Percentiles rank a stretch among this genome's conserved stretches.
phyloP scores from a whole-genome alignment of 352 stramenopile genomes.

The Globisporangium cylindrosporum region DNA sequence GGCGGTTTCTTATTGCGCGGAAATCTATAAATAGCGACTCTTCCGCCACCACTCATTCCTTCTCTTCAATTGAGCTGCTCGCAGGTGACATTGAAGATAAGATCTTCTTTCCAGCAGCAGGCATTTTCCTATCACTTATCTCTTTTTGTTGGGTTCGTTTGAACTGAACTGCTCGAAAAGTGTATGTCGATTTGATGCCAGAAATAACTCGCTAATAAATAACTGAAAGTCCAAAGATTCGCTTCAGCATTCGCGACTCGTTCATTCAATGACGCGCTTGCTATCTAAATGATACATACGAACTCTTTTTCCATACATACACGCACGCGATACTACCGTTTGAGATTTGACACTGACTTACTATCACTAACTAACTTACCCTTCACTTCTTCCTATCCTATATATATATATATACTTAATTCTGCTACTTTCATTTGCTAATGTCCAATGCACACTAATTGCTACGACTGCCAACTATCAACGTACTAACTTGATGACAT shows the following conservation, averaged over 20 bases:
- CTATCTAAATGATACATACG: background rate
- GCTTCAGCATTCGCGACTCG: background rate
- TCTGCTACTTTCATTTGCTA: background rate
- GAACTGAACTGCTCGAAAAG: background rate
- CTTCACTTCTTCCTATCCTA: background rate
- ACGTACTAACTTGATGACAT: constrained; percentile 1
- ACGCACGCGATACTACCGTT: background rate
- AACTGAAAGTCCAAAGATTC: background rate
- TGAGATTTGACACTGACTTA: constrained; percentile 1
- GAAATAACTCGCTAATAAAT: background rate
- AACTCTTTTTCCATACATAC: background rate
- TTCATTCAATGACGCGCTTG: background rate
- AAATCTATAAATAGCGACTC: background rate
- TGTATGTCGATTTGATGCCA: background rate
- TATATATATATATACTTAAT: background rate
- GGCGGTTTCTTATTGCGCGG: background rate
- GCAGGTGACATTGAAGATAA: background rate
- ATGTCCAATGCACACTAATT: background rate
- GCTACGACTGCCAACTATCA: background rate
- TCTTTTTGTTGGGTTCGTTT: background rate
- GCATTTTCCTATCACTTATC: no score
- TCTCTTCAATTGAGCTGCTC: background rate
- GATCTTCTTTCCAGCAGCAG: background rate
- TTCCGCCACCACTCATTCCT: background rate
- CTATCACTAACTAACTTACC: background rate